Evolutionary conservation across 805 yeast genomes (phyloP), one percentile per base, ranked within the genome.

Genomic region (Wickerhamiella musiphila): DNA sequence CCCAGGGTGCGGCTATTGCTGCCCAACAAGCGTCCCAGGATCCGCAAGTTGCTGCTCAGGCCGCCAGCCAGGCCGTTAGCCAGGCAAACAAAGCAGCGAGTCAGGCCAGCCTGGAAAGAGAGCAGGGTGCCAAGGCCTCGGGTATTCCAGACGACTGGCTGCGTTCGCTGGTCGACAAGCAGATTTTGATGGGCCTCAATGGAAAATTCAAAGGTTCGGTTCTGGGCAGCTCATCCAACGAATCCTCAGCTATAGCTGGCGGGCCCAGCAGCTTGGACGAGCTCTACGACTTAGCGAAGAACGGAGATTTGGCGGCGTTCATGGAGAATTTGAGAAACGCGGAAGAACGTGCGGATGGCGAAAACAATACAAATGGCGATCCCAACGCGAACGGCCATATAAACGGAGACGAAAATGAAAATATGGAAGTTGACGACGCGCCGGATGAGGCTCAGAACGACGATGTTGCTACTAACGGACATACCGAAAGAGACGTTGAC

Each of bases 81-180:
- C 18, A 23, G 12, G 28, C 23, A 12, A 25, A 18, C 14, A n/a
- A n/a, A n/a, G n/a, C n/a, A n/a, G n/a, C n/a, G n/a, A n/a, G n/a
- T n/a, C 20, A 4, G 9, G 21, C 13, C 11, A 8, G 6, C 17
- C 32, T 10, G 32, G 20, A n/a, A 16, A 15, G 16, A 13, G 24
- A 7, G 15, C 29, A 13, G 18, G 14, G n/a, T n/a, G n/a, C n/a
- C n/a, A n/a, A n/a, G n/a, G n/a, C n/a, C 23, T 28, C 16, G 28
- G 23, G 18, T n/a, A n/a, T n/a, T n/a, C n/a, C 38, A 23, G 42
- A 37, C 17, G 57, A 55, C 38, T 55, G 60, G 60, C 47, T 55
- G 16, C 33, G 39, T 16, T 32, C 40, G 8, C 35, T 52, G 17
- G 44, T 54, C 32, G 42, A 45, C 29, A 48, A 51, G 29, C 54